Base-by-base conservation (phyloP, 75 land plant species). In the Larix kaempferi region DNA sequence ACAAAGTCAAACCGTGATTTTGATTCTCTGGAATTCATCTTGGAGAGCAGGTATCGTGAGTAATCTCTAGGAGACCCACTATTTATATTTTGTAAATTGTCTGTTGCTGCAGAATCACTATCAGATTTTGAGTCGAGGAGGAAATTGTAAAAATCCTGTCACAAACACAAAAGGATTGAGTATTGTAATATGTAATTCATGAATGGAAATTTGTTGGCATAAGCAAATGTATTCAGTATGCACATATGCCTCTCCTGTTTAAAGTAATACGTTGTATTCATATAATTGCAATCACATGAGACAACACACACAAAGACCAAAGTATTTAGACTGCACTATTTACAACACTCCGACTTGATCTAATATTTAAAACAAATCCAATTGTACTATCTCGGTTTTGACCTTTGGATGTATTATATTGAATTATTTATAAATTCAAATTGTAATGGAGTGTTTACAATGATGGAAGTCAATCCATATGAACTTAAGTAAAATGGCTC, bases 101-200 rank as follows among this genome's bases (percentile, higher is more conserved):
- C 25, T 0, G 78, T 12, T 39, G 74, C 65, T 35, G 73, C 33
- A 5, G 86, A 77, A 0, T 77, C 27, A 0, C 86, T 81, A 37
- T 83, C 79, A 71, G 27, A 63, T 1, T 16, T 77, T 1, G 64
- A 41, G 77, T 89, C 96, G 39, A 79, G 71, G 61, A 94, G 57
- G 75, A 90, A 85, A 80, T 92, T 94, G 73, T 94, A 94, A 74
- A 94, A 90, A 60, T 92, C 92, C 94, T 94, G 84, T 75, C 26
- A 56, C 25, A 75, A 33, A 74, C 44, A 73, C 6, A 74, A 14
- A 74, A 26, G 6, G 3, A 26, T 5, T 26, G 41, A 23, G 8
- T 74, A 27, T 74, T 49, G 22, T 25, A 74, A 74, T 55, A 74
- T 56, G n/a, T 74, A 74, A 16, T 26, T 54, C n/a, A 74, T 56